Evolutionary conservation across 805 yeast genomes (phyloP).

Genomic region (Vanderwaltozyma verrucispora): DNA sequence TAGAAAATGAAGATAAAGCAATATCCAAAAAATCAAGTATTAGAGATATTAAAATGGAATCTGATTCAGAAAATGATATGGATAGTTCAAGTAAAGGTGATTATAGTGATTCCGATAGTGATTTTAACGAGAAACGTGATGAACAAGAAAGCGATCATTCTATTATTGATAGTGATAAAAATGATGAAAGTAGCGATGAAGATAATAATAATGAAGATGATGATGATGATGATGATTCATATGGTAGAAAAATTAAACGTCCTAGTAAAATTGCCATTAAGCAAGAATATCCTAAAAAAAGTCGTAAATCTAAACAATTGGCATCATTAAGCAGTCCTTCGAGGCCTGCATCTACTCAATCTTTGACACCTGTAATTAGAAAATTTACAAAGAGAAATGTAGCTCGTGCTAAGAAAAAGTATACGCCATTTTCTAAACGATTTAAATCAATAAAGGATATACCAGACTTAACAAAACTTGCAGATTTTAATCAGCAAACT

Average conservation of each 20-base stretch:
- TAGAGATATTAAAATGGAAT: constrained; percentile 1
- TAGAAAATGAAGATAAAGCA: background rate
- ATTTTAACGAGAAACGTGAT: constrained; percentile 3
- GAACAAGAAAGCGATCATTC: constrained; percentile 1
- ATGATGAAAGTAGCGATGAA: background rate
- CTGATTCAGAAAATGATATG: constrained; percentile 2
- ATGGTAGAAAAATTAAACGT: background rate
- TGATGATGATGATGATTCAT: constrained; percentile 1
- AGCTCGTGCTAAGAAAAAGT: constrained; percentile 23
- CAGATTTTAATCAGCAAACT: constrained; percentile 17
- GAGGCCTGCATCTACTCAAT: background rate
- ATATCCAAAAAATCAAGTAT: background rate
- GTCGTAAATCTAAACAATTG: background rate
- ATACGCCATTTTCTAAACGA: constrained; percentile 22
- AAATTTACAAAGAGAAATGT: constrained; percentile 27
- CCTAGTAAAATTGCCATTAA: background rate
- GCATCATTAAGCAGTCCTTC: background rate
- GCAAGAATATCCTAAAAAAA: background rate
- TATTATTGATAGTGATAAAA: constrained; percentile 2
- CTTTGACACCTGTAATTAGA: constrained; percentile 11
- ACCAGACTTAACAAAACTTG: constrained; percentile 23
- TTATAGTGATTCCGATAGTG: constrained; percentile 3
- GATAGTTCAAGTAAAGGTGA: constrained; percentile 1
- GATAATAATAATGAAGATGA: background rate
- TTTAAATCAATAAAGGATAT: constrained; percentile 20